A percentile compares a stretch with the other conserved stretches of the same genome.
phyloP scores from a whole-genome alignment of 2,329 filamentous ascomycete species.

The Penicillium concentricum region DNA sequence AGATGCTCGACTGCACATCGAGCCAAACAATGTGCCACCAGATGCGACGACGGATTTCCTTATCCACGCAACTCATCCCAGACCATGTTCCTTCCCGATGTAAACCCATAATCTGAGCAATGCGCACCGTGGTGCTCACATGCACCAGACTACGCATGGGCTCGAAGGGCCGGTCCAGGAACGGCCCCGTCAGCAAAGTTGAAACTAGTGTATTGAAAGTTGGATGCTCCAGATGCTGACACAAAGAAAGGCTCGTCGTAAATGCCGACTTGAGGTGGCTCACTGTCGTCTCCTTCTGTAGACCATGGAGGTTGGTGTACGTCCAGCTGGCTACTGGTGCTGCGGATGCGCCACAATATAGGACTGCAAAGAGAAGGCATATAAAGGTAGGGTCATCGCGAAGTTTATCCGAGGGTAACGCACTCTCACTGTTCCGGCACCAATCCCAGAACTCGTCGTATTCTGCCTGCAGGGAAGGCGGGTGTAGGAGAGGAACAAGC shows the following conservation, averaged over 20 bases:
- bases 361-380: neutral
- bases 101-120: neutral
- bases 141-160: neutral
- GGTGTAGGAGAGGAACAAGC: slow-evolving; percentile 7
- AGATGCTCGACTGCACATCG: slow-evolving; percentile 21
- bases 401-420: neutral
- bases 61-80: slow-evolving; percentile 4
- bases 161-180: neutral
- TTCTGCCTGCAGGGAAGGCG: slow-evolving; percentile 1
- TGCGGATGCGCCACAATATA: neutral
- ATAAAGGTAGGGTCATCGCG: slow-evolving; percentile 8
- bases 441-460: slow-evolving; percentile 14
- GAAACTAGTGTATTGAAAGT: neutral
- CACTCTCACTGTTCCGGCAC: neutral
- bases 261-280: neutral
- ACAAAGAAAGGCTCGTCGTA: neutral
- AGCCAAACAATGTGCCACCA: slow-evolving; percentile 25
- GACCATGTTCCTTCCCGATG: neutral
- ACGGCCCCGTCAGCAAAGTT: neutral
- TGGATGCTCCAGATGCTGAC: neutral
- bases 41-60: slow-evolving; percentile 7
- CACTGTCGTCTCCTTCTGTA: neutral
- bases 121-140: neutral
- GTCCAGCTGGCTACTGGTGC: neutral
- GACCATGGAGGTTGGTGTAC: neutral